Base-by-base conservation (phyloP, 768 basidiomycete species). In the Auricularia heimuer region DNA sequence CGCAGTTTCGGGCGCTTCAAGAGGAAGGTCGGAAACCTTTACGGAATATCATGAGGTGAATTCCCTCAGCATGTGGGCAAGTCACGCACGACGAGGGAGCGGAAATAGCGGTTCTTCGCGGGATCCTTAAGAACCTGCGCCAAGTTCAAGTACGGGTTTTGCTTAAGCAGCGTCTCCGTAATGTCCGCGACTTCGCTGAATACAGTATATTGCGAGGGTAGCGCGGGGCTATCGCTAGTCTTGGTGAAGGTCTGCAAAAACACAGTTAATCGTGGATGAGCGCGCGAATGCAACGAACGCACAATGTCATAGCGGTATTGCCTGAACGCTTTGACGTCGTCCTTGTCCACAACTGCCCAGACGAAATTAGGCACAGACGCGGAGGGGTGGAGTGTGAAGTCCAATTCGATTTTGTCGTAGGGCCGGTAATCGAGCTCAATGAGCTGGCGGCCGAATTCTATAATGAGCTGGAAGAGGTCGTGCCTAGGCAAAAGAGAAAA, bases 291-390 rank as follows among this genome's bases (percentile, higher is more conserved):
- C 63, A 51, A 58, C n/a, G 54, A n/a, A 80, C 88, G 71, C 65
- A 96, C 94, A 74, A 95, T 75, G 73, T 96, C 94, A 91, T 92
- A 97, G 67, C 94, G 83, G 65, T 80, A 75, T 64, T 85, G 80
- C 74, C 85, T 87, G 70, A 92, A 83, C 42, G 78, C 77, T 65
- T 81, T 76, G 67, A 95, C 79, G 68, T 92, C 89, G 65, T 88
- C 84, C 78, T 95, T 97, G 39, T 83, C 81, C 34, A 94, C 87
- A 63, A 94, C 74, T 10, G 85, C 92, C 87, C 88, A 97, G 3
- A 96, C 90, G 72, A 85, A 93, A 70, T 84, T 88, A 84, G 72
- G 62, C 86, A 73, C 42, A 77, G 74, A 63, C 75, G 78, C 67
- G 81, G 69, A 42, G 79, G 75, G 69, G 66, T 76, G 77, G 64